Conservation (phyloP, 1,284 basidiomycete genomes). For the Trametes pubescens region DNA sequence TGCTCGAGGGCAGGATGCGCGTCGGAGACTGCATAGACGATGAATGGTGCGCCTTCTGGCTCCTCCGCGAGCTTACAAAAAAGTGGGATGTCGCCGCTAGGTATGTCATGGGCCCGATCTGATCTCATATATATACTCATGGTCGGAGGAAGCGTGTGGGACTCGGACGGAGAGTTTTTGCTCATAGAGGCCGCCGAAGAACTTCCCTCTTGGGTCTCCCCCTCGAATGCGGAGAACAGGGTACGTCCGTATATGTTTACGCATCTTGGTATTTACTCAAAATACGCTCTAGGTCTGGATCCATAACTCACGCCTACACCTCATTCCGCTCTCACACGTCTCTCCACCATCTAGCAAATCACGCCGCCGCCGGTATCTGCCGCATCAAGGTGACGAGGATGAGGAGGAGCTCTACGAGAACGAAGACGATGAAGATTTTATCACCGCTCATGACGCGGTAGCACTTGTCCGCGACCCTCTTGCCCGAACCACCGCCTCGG, state of each 20-base stretch:
- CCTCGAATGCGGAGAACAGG: slow-evolving; percentile 90
- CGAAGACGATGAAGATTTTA: slow-evolving; percentile 59
- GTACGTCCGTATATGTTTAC: slow-evolving; percentile 57
- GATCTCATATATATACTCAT: slow-evolving; percentile 19
- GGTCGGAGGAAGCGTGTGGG: slow-evolving; percentile 64
- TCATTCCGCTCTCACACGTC: slow-evolving; percentile 80
- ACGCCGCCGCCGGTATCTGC: slow-evolving; percentile 52
- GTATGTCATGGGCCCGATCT: slow-evolving; percentile 47
- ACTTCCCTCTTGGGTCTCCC: slow-evolving; percentile 91
- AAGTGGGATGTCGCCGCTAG: slow-evolving; percentile 83
- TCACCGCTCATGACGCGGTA: slow-evolving; percentile 74
- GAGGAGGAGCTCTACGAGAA: slow-evolving; percentile 50
- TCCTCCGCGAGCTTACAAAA: slow-evolving; percentile 77
- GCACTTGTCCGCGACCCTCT: slow-evolving; percentile 63
- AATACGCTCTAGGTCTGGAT: slow-evolving; percentile 83
- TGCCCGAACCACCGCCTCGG: slow-evolving; percentile 65
- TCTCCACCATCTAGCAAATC: slow-evolving; percentile 70
- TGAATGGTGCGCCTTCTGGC: slow-evolving; percentile 94
- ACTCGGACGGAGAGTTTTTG: slow-evolving; percentile 96
- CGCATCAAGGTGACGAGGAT: slow-evolving; percentile 56
- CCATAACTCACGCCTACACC: slow-evolving; percentile 80
- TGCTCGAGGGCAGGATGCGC: slow-evolving; percentile 81
- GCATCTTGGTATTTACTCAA: slow-evolving; percentile 22
- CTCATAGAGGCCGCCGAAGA: slow-evolving; percentile 96
- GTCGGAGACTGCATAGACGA: slow-evolving; percentile 96